Evolutionary conservation across 345 rosid genomes (phyloP).

Genomic region (Linum usitatissimum): DNA sequence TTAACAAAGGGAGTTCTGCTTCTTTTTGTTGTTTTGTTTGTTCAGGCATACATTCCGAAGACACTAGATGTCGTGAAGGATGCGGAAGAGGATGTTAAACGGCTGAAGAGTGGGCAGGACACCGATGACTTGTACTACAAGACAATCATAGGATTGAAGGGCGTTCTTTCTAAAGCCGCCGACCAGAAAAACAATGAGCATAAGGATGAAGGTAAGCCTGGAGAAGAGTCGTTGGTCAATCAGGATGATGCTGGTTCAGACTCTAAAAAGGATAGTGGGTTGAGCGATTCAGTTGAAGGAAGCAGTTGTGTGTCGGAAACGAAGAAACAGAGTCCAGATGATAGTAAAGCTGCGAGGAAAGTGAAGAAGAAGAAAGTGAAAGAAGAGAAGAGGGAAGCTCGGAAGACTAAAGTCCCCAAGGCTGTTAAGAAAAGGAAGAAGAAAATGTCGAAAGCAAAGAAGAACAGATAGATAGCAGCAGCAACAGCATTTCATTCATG

Average conservation of each 20-base stretch:
- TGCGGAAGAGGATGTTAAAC: slow-evolving; percentile 65
- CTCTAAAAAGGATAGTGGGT: no score
- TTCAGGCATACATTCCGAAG: slow-evolving; percentile 76
- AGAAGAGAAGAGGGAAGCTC: slow-evolving; percentile 84
- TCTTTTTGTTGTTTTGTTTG: no score
- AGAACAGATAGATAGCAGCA: slow-evolving; percentile 35
- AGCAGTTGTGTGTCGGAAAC: slow-evolving; percentile 29
- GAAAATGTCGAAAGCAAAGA: slow-evolving; percentile 21
- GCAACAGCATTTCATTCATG: neutral
- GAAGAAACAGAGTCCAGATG: slow-evolving; percentile 22
- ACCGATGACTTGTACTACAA: slow-evolving; percentile 64
- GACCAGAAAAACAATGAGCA: slow-evolving; percentile 13
- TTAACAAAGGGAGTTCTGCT: no score
- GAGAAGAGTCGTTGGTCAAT: slow-evolving; percentile 14
- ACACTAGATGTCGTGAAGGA: slow-evolving; percentile 66
- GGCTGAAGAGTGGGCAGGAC: slow-evolving; percentile 64
- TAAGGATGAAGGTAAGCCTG: slow-evolving; percentile 16
- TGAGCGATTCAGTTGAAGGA: slow-evolving; percentile 16
- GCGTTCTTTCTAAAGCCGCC: no score
- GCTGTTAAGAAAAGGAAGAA: slow-evolving; percentile 61
- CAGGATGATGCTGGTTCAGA: slow-evolving; percentile 25
- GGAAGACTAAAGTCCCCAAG: slow-evolving; percentile 81
- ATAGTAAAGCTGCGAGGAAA: slow-evolving; percentile 79
- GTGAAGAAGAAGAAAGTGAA: slow-evolving; percentile 93
- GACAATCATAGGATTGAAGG: slow-evolving; percentile 80